Evolutionary conservation across 1,284 basidiomycete genomes (phyloP).

Genomic region (Acaromyces ingoldii): DNA sequence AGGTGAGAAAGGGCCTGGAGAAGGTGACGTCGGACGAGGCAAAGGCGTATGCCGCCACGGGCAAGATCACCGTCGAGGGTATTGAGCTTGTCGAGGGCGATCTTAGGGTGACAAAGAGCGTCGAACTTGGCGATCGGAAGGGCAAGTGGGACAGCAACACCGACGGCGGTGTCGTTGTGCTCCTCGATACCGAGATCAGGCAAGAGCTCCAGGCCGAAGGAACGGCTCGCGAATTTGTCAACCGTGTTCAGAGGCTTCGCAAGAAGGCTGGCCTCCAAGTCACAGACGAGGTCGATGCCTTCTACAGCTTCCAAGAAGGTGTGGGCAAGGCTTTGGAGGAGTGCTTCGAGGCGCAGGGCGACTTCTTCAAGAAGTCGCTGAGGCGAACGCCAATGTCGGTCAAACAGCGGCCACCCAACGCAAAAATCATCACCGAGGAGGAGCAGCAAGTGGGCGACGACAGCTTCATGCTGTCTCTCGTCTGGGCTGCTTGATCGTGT

Average conservation of each 20-base stretch:
- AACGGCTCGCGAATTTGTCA: constrained; percentile 82
- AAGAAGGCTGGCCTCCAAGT: constrained; percentile 93
- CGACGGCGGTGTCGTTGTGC: constrained; percentile 1
- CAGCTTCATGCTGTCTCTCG: constrained; percentile 61
- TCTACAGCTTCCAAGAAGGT: constrained; percentile 74
- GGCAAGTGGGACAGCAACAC: constrained; percentile 7
- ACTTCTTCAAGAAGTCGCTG: constrained; percentile 71
- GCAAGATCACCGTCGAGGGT: constrained; percentile 79
- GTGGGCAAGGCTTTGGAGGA: constrained; percentile 60
- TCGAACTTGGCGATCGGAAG: constrained; percentile 69
- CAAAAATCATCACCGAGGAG: constrained; percentile 67
- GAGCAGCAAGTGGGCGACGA: constrained; percentile 80
- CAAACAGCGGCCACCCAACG: constrained; percentile 52
- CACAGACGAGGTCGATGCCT: constrained; percentile 88
- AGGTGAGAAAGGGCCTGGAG: constrained; percentile 84
- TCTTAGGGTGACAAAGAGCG: constrained; percentile 81
- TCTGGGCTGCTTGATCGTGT: constrained; percentile 13
- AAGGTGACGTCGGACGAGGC: constrained; percentile 74
- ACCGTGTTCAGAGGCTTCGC: constrained; percentile 89
- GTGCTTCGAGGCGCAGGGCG: constrained; percentile 68
- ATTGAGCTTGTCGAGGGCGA: constrained; percentile 86
- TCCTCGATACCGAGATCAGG: constrained; percentile 3
- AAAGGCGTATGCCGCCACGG: constrained; percentile 70
- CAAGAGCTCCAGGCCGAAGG: constrained; percentile 81
- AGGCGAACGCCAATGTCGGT: constrained; percentile 56